These are phyloP conservation scores for Actinomucor elegans DNA, from an alignment of 371 early-diverging fungal species.

Conservation along the genomic window DNA sequence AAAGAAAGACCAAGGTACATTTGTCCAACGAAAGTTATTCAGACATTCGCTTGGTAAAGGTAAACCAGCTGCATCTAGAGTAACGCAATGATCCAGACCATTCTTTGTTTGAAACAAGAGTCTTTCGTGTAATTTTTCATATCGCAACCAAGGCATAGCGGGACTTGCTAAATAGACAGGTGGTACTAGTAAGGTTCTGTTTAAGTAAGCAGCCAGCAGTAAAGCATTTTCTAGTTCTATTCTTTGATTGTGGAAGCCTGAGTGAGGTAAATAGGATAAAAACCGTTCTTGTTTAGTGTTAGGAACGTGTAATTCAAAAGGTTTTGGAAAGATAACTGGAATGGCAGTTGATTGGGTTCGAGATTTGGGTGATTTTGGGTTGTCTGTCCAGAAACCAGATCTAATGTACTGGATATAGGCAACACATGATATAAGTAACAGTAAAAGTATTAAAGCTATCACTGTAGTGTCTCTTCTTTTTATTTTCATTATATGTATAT, in stretches of 20 bases:
- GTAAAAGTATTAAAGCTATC: background rate
- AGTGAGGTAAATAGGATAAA: constrained; percentile 62
- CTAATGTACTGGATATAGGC: constrained; percentile 8
- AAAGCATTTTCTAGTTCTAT: constrained; percentile 64
- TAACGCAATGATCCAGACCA: constrained; percentile 54
- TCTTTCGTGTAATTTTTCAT: constrained; percentile 53
- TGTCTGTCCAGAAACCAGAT: too few species aligned
- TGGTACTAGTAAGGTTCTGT: constrained; percentile 60
- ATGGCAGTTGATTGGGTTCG: constrained; percentile 4
- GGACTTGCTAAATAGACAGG: constrained; percentile 59
- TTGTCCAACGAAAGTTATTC: constrained; percentile 58
- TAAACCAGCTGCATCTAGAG: constrained; percentile 23
- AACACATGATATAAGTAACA: background rate
- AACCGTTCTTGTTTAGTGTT: constrained; percentile 31
- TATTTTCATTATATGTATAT: background rate
- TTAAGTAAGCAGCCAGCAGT: constrained; percentile 56
- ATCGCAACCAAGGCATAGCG: constrained; percentile 57
- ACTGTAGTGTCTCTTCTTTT: constrained; percentile 10
- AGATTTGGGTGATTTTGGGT: background rate
- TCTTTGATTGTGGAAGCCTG: constrained; percentile 65
- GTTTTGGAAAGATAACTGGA: constrained; percentile 18
- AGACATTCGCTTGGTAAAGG: constrained; percentile 60
- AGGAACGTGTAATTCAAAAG: constrained; percentile 13
- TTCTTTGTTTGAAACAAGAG: constrained; percentile 59
- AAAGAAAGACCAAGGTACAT: constrained; percentile 60